phyloP scores from a whole-genome alignment of 495 filamentous ascomycete genomes.

The Penicillium samsonianum region DNA sequence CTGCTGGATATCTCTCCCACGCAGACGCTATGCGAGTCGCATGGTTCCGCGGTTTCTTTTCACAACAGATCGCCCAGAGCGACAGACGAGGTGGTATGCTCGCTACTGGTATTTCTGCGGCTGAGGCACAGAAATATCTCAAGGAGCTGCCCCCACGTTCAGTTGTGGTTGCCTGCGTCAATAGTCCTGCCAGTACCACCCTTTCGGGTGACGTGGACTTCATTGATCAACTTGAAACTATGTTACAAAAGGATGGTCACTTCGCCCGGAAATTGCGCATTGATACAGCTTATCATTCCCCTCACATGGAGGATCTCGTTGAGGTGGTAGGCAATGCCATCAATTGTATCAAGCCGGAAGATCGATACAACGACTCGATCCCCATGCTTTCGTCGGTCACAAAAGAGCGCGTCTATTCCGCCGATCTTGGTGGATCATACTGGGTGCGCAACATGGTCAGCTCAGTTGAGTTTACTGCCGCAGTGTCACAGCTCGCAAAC shows the following conservation, averaged over 20 bases:
- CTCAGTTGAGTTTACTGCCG: slow-evolving; percentile 45
- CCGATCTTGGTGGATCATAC: slow-evolving; percentile 33
- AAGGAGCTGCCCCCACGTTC: slow-evolving; percentile 6
- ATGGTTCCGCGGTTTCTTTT: slow-evolving; percentile 44
- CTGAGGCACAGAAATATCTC: slow-evolving; percentile 27
- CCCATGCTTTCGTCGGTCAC: slow-evolving; percentile 44
- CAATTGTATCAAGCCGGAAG: slow-evolving; percentile 21
- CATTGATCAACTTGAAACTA: slow-evolving; percentile 34
- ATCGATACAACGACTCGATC: slow-evolving; percentile 18
- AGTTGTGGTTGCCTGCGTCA: slow-evolving; percentile 47
- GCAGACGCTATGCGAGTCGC: slow-evolving; percentile 33
- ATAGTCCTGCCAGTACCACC: slow-evolving; percentile 46
- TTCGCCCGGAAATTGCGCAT: slow-evolving; percentile 49
- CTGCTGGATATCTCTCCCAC: slow-evolving; percentile 25
- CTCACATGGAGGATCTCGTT: slow-evolving; percentile 40
- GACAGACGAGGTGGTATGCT: slow-evolving; percentile 44
- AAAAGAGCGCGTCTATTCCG: slow-evolving; percentile 21
- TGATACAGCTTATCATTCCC: slow-evolving; percentile 59
- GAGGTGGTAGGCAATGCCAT: slow-evolving; percentile 23
- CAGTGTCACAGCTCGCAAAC: slow-evolving; percentile 22
- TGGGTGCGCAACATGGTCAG: slow-evolving; percentile 48
- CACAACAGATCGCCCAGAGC: slow-evolving; percentile 34
- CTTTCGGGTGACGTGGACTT: slow-evolving; percentile 42
- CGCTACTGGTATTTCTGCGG: slow-evolving; percentile 27
- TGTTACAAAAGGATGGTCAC: slow-evolving; percentile 31